Base-by-base conservation (phyloP, 1,284 basidiomycete genomes). In the Tetrapyrgos nigripes region DNA sequence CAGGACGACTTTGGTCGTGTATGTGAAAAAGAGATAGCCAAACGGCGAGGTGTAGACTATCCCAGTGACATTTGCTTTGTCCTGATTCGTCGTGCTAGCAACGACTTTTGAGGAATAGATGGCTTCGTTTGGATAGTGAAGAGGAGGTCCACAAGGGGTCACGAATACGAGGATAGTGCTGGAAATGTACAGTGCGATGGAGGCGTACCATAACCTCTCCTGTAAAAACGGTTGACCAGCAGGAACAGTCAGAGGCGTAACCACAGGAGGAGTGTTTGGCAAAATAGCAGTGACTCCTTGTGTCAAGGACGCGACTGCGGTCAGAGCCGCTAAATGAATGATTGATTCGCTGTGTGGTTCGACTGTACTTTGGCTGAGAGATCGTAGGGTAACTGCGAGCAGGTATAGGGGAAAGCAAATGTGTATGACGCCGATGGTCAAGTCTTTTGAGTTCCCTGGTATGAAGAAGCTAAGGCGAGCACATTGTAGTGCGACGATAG, bases 1-100 rank as follows among this genome's bases (percentile, higher is more conserved):
- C 83, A 88, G 87, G 58, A 96, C 86, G 6, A 96, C 91, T 62
- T 89, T 88, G 1, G 91, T 93, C 26, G 90, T 92, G 71, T 94
- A 95, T 13, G 86, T 87, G 74, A 96, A 96, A 10, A 94, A 71
- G 3, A 94, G 72, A 54, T 78, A 78, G 53, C 84, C 84, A 74
- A 83, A 85, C 1, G 88, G 80, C 4, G 84, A 88, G 13, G 79
- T 78, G 57, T 77, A 79, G 50, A 82, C 76, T 27, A 82, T 61
- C 2, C 88, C 89, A 53, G 83, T 86, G 13, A 92, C 90, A 62
- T 93, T 93, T 63, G 87, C 82, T 31, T 80, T 70, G 43, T 84
- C 82, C 21, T 67, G 70, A 52, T 86, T 87, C 2, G 85, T 88
- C 23, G 82, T 79, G 9, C 77, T 69, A 58, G 79, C 74, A 24